Evolutionary conservation across 116 monocot genomes (phyloP), one percentile per base, ranked within the genome.

Genomic region (Posidonia oceanica): DNA sequence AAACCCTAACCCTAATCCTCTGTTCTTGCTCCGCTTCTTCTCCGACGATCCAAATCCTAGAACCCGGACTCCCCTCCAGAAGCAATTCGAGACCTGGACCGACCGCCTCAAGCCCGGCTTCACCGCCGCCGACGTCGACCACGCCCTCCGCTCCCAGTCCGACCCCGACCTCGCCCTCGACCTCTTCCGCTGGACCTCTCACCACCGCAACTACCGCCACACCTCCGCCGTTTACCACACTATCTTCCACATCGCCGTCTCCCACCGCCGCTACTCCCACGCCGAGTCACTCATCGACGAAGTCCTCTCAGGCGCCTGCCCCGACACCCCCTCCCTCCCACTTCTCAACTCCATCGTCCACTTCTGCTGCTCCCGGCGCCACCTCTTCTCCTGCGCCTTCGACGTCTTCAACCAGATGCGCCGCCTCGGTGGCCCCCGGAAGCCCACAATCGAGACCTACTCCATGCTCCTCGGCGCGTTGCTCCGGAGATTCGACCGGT

Each of bases 161-260:
- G 91, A 96, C 59, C 89, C 96, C 48, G 91, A 96, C 72, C 81
- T 96, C 72, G 88, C 89, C 61, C 78, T 87, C 72, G 96, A 91
- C 78, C 66, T 97, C 77, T 97, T 91, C 91, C 85, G 96, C 18
- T 97, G 96, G 96, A 70, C 87, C 44, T 53, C 89, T 44, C 83
- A 82, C 63, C 87, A 68, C 54, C 93, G 81, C 55, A 76, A 77
- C 21, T 88, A 84, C 83, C 84, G 84, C 65, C 91, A 84, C 78
- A 42, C 77, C 22, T 41, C 89, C 14, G 39, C 68, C 57, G 72
- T 78, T 59, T 91, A 91, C 84, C 74, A 69, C 79, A 74, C 92
- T 59, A 85, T 84, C 53, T 77, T 91, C 74, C 41, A 62, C 42
- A 69, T 84, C 63, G 67, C 83, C 77, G 23, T 85, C 70, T 62